These are phyloP conservation scores for Astragalus membranaceus DNA, from an alignment of 306 rosid species.

Conservation along the genomic window DNA sequence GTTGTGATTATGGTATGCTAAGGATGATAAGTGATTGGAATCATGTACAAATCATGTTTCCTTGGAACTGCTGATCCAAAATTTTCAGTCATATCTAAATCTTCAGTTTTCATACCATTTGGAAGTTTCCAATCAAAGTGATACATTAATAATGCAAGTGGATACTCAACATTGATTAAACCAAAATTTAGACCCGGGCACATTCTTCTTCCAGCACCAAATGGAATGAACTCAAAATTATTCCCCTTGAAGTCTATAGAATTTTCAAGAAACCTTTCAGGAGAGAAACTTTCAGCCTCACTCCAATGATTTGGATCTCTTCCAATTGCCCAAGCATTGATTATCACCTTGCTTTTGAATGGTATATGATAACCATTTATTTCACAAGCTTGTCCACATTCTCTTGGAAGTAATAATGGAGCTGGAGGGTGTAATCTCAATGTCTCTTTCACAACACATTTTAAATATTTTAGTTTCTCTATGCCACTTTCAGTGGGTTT, in stretches of 20 bases:
- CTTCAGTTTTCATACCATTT: background rate
- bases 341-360: too few relatives aligned
- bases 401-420: background rate
- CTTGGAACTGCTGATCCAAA: background rate
- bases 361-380: too few relatives aligned
- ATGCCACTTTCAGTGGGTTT: background rate
- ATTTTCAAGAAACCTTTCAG: background rate
- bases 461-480: slow-evolving; percentile 20
- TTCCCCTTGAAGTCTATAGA: background rate
- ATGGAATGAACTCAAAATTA: slow-evolving; percentile 3
- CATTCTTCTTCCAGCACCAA: slow-evolving; percentile 15
- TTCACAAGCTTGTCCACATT: background rate
- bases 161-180: background rate
- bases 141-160: background rate
- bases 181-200: background rate
- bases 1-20: background rate
- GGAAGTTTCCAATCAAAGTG: background rate
- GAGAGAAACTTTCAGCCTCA: background rate
- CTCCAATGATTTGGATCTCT: too few relatives aligned
- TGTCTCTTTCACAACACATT: slow-evolving; percentile 24
- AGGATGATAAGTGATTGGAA: background rate
- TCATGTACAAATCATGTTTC: background rate
- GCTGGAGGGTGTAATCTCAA: slow-evolving; percentile 27
- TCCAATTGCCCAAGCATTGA: too few relatives aligned
- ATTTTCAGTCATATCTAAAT: background rate